Evolutionary conservation across 495 filamentous ascomycete genomes (phyloP), one percentile per base, ranked within the genome.

Genomic region (Lasiosphaeriaceae sp.): DNA sequence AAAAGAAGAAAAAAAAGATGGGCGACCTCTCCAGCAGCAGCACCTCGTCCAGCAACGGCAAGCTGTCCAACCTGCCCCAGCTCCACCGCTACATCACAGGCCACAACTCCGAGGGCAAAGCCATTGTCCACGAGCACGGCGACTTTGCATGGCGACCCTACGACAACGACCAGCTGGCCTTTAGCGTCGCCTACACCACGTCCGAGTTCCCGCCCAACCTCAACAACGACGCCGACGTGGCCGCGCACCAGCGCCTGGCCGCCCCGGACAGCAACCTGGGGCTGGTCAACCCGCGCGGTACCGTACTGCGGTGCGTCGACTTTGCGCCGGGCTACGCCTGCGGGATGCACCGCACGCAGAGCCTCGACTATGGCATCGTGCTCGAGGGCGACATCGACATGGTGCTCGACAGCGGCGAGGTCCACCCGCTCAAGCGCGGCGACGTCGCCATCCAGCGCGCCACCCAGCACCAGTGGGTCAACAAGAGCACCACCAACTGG

Each of bases 341-440:
- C 57, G 74, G 77, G 53, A 83, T 92, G 80, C 90, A 92, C 57
- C 78, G 88, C 0, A 91, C 90, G 2, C 77, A 84, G 63, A 84
- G 79, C 16, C 69, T 94, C 3, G 90, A 93, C 59, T 92, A 88
- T 50, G 88, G 88, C 3, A 77, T 91, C 54, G 81, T 94, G 23
- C 55, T 94, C n/a, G 88, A 92, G 64, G 90, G 90, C 0, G 66
- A 80, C 62, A 66, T 88, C n/a, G 85, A 82, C 64, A 77, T 85
- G 69, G 66, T 80, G 7, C 68, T 91, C 9, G 88, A 90, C 61
- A 60, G 69, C 61, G 80, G 87, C 0, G 85, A 84, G 64, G 71
- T 67, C 50, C 67, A 74, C 50, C 59, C 68, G 3, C 70, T 91
- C 79, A 71, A 75, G 63, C 64, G 77, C 6, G 88, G 88, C 1